These are phyloP conservation scores for Penstemon barbatus DNA, from an alignment of 257 asterid genomes.

Conservation along the genomic window DNA sequence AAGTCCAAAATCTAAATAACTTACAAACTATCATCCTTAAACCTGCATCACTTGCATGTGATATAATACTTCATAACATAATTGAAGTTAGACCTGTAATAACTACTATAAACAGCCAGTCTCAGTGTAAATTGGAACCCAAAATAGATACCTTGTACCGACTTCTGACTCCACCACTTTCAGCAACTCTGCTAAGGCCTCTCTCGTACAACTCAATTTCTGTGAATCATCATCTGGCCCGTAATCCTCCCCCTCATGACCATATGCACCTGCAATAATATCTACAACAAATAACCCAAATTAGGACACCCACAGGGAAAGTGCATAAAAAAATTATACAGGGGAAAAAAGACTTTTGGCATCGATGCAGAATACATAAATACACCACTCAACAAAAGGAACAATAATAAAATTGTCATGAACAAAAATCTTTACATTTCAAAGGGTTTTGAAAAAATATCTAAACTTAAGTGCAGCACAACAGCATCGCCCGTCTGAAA, in stretches of 20 bases:
- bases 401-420: background rate
- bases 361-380: conserved; percentile 2
- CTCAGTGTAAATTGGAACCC: background rate
- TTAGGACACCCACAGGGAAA: conserved; percentile 17
- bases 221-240: conserved; percentile 51
- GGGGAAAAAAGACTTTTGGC: background rate
- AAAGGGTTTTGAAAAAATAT: background rate
- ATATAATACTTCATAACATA: background rate
- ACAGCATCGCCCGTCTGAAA: background rate
- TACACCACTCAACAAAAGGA: background rate
- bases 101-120: background rate
- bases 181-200: conserved; percentile 56
- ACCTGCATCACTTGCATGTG: background rate
- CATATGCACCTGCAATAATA: conserved; percentile 40
- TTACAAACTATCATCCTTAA: background rate
- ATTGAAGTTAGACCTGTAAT: background rate
- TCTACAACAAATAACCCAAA: conserved; percentile 39
- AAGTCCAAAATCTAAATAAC: background rate
- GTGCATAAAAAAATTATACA: background rate
- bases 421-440: too few species aligned
- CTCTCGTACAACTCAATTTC: conserved; percentile 51
- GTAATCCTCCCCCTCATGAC: conserved; percentile 34
- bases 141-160: conserved; percentile 53
- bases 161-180: conserved; percentile 56
- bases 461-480: conserved; percentile 10